Evolutionary conservation across 2,329 filamentous ascomycete genomes (phyloP).

Genomic region (Penicillium freii): DNA sequence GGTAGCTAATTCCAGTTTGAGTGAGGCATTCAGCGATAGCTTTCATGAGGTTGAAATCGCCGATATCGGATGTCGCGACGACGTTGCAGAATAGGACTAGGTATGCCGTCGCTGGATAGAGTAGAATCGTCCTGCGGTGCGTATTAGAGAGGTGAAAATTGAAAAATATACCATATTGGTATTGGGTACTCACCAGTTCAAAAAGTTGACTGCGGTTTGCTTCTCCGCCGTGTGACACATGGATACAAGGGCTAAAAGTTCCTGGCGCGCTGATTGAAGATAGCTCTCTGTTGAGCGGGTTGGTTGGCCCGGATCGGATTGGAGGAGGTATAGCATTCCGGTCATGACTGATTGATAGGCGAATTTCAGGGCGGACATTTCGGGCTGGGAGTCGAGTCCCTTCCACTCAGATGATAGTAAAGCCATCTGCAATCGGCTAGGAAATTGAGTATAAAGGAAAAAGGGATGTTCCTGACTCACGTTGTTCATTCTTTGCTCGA

Average conservation of each 20-base stretch:
- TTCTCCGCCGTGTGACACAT: slow-evolving; percentile 20
- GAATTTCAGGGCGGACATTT: slow-evolving; percentile 23
- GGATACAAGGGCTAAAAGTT: slow-evolving; percentile 17
- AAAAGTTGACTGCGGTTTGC: slow-evolving; percentile 15
- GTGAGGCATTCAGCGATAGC: slow-evolving; percentile 15
- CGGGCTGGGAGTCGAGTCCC: slow-evolving; percentile 17
- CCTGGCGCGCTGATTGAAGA: slow-evolving; percentile 22
- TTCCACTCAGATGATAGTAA: slow-evolving; percentile 15
- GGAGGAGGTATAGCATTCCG: slow-evolving; percentile 18
- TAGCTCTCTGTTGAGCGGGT: slow-evolving; percentile 7
- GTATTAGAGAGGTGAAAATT: background rate
- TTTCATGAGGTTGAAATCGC: slow-evolving; percentile 21
- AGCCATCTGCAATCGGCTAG: slow-evolving; percentile 10
- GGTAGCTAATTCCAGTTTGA: slow-evolving; percentile 16
- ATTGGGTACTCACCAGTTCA: slow-evolving; percentile 17
- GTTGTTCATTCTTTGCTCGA: slow-evolving; percentile 12
- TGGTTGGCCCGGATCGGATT: slow-evolving; percentile 2
- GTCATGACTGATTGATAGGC: slow-evolving; percentile 24
- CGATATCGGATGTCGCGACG: slow-evolving; percentile 17
- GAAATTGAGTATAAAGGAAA: background rate
- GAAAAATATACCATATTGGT: background rate
- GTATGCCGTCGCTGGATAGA: slow-evolving; percentile 24
- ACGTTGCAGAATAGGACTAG: slow-evolving; percentile 27
- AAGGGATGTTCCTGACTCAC: background rate
- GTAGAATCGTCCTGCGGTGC: slow-evolving; percentile 19